Percentiles rank a stretch among this genome's conserved stretches.
phyloP scores from a whole-genome alignment of 176 grass and related monocot species.

The Bolboschoenus planiculmis region DNA sequence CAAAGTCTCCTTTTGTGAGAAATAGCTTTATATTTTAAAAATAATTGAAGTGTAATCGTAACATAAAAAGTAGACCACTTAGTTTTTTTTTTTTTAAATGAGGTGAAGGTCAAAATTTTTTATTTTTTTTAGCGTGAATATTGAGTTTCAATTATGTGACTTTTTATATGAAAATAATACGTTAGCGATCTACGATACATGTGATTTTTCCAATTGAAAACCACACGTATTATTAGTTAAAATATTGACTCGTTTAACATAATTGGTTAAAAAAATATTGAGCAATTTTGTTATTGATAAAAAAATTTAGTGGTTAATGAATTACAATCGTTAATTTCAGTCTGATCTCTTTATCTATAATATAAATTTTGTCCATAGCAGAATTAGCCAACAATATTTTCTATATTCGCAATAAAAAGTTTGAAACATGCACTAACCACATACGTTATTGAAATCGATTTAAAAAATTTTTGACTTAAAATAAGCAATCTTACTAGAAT shows the following conservation, averaged over 20 bases:
- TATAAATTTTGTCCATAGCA: too few species aligned
- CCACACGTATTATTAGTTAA: too few species aligned
- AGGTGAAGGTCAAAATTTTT: not conserved
- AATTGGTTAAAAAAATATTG: too few species aligned
- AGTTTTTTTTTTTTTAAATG: not conserved
- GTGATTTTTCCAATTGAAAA: too few species aligned
- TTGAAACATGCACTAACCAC: not conserved
- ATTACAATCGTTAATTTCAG: too few species aligned
- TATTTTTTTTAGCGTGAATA: not conserved
- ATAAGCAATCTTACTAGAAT: not conserved
- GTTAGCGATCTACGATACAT: too few species aligned
- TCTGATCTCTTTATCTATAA: too few species aligned
- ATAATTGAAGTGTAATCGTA: not conserved
- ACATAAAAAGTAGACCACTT: not conserved
- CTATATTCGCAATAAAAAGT: not conserved
- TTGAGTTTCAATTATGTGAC: not conserved
- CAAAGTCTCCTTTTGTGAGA: not conserved
- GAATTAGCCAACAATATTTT: too few species aligned
- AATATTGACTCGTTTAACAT: too few species aligned
- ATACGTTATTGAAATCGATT: not conserved
- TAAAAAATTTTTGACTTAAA: not conserved
- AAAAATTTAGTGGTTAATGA: too few species aligned
- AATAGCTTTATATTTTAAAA: conserved; percentile 6
- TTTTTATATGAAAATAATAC: too few species aligned
- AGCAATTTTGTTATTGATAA: too few species aligned